phyloP scores from a whole-genome alignment of 352 stramenopile genomes.

The Globisporangium radiosum region DNA sequence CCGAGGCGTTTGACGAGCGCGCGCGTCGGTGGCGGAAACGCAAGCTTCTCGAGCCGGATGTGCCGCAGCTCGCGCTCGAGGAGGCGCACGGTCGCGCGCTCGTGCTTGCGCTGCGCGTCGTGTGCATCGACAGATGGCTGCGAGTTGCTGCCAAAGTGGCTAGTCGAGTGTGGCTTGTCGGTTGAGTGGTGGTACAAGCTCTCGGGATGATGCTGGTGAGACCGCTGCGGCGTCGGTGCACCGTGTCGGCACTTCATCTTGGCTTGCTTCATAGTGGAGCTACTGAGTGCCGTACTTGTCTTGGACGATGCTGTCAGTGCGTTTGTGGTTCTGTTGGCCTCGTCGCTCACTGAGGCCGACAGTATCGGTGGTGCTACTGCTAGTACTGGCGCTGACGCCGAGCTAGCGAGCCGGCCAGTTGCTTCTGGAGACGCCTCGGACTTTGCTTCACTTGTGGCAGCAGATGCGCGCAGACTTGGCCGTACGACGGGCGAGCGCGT shows the following conservation, averaged over 20 bases:
- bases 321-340: not conserved
- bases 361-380: not conserved
- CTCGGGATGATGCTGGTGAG: conserved; percentile 8
- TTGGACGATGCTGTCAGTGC: not conserved
- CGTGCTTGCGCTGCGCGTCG: conserved; percentile 35
- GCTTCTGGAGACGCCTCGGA: conserved; percentile 3
- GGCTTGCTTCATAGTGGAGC: not conserved
- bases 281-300: not conserved
- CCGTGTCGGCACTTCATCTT: conserved; percentile 25
- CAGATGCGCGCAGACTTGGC: conserved; percentile 30
- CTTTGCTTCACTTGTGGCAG: not conserved
- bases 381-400: conserved; percentile 2
- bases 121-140: conserved; percentile 14
- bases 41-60: conserved; percentile 37
- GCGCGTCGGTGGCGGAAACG: conserved; percentile 11
- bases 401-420: conserved; percentile 4
- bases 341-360: not conserved
- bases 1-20: conserved; percentile 16
- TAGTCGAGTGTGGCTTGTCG: conserved; percentile 12
- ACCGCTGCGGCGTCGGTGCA: not conserved
- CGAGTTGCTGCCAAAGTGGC: conserved; percentile 11
- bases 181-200: conserved; percentile 7
- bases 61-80: conserved; percentile 46
- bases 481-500: conserved; percentile 47
- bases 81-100: conserved; percentile 32